Percentiles rank a stretch among this genome's conserved stretches.
These are phyloP conservation scores for Trichoderma gracile DNA, from an alignment of 2,329 filamentous ascomycete species.

Conservation along the genomic window DNA sequence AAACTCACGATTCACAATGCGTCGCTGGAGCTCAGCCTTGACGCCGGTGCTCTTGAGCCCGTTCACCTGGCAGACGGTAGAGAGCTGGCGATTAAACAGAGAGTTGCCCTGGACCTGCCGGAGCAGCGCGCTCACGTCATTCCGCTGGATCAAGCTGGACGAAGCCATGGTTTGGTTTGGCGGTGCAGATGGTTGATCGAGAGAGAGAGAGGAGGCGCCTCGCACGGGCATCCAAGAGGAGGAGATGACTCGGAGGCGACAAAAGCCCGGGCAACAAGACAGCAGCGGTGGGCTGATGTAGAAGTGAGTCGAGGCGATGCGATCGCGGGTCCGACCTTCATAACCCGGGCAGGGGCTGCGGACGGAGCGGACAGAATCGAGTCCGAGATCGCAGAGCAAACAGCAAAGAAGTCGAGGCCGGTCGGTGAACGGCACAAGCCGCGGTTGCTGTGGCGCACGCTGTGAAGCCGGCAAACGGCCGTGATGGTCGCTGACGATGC, in stretches of 20 bases:
- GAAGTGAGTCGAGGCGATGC: background rate
- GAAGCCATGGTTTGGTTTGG: constrained; percentile 32
- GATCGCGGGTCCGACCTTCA: background rate
- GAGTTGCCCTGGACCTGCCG: constrained; percentile 46
- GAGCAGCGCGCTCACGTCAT: constrained; percentile 49
- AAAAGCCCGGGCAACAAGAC: background rate
- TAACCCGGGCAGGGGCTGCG: background rate
- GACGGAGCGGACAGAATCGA: background rate
- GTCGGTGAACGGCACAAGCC: background rate
- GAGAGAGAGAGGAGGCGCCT: background rate
- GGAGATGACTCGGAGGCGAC: background rate
- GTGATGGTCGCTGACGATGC: background rate
- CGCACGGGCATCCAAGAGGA: constrained; percentile 23
- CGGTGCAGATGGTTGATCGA: background rate
- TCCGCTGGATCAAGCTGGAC: constrained; percentile 35
- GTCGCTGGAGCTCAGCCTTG: constrained; percentile 77
- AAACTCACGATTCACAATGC: constrained; percentile 75
- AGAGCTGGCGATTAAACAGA: constrained; percentile 65
- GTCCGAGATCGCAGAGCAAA: constrained; percentile 10
- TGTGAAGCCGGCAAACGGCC: constrained; percentile 12
- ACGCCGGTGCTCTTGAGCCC: constrained; percentile 76
- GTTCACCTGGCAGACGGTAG: constrained; percentile 73
- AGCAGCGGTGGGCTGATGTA: background rate
- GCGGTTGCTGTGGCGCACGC: constrained; percentile 1
- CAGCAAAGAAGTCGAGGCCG: background rate